Base-by-base conservation (phyloP, 495 filamentous ascomycete genomes). In the Massariosphaeria phaeospora region DNA sequence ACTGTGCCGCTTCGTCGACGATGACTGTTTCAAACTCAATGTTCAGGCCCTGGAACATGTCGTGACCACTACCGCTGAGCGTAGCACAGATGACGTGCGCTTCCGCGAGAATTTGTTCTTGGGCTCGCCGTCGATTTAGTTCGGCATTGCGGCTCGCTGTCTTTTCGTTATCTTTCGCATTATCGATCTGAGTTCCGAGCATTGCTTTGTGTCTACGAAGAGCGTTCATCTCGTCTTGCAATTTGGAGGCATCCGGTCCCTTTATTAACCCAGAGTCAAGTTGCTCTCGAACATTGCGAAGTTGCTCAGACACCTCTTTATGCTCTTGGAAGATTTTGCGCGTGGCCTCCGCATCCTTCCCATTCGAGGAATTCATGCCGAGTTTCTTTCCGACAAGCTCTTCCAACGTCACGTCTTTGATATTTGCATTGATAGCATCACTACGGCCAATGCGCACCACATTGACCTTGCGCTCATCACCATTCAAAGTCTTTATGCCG, bases 1-100 rank as follows among this genome's bases (percentile, higher is more conserved):
- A 98, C 74, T 98, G 93, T 17, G 93, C 93, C 1, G 93, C 93
- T 75, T 98, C 93, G 63, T 98, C 93, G 63, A 98, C 95, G 64
- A 98, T 85, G 56, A 98, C 93, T 0, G 93, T 96, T 70, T 98
- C 93, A 58, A 98, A 97, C 68, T 97, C 93, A 46, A 97, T 89
- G 61, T 86, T 91, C 43, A 97, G 71, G 60, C 83, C 84, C 70
- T 90, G 89, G 73, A 98, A 95, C 84, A 98, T 96, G 44, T 98
- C 94, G 61, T 97, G 94, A 13, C 93, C 93, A 70, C 86, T 91
- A 48, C 91, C 93, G 67, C 89, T 95, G 47, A 98, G 82, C 0
- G 93, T 98, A 20, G 93, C 87, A 67, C 93, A 98, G 35, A 98
- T 84, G 25, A 97, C 85, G 70, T 97, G 86, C 10, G 93, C 88